Conservation (phyloP, 2,329 filamentous ascomycete genomes). For the Aaosphaeria pasadenensis region DNA sequence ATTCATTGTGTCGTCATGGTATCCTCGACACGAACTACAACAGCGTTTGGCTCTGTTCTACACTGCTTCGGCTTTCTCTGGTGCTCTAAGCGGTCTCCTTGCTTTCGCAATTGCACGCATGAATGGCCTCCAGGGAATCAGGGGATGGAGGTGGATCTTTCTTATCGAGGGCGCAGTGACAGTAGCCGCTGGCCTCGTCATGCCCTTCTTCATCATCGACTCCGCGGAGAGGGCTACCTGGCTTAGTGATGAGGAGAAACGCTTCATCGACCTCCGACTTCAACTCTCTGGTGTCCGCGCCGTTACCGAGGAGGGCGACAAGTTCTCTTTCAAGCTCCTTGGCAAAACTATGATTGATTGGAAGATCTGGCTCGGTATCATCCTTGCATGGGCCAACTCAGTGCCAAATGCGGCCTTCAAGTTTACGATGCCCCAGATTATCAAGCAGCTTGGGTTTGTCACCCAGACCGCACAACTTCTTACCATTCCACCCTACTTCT, state of each 20-base stretch:
- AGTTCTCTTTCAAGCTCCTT: neutral
- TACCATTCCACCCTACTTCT: constrained; percentile 2
- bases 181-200: neutral
- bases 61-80: constrained; percentile 37
- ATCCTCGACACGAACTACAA: constrained; percentile 32
- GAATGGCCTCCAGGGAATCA: constrained; percentile 38
- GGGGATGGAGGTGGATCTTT: constrained; percentile 45
- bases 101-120: constrained; percentile 37
- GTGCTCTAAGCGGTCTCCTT: constrained; percentile 42
- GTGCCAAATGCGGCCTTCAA: constrained; percentile 13
- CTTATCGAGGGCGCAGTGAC: constrained; percentile 39
- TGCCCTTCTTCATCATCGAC: constrained; percentile 12
- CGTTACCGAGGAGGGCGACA: neutral
- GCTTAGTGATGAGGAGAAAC: constrained; percentile 3
- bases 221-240: constrained; percentile 1
- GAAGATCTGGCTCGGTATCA: neutral
- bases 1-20: constrained; percentile 29
- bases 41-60: constrained; percentile 35
- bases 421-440: constrained; percentile 26
- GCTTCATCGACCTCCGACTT: constrained; percentile 1
- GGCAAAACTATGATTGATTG: constrained; percentile 2
- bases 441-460: constrained; percentile 24
- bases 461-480: constrained; percentile 13
- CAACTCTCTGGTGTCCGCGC: neutral
- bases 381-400: constrained; percentile 2